Conservation (phyloP, 1,284 basidiomycete species). For the Trichosporon sp. region DNA sequence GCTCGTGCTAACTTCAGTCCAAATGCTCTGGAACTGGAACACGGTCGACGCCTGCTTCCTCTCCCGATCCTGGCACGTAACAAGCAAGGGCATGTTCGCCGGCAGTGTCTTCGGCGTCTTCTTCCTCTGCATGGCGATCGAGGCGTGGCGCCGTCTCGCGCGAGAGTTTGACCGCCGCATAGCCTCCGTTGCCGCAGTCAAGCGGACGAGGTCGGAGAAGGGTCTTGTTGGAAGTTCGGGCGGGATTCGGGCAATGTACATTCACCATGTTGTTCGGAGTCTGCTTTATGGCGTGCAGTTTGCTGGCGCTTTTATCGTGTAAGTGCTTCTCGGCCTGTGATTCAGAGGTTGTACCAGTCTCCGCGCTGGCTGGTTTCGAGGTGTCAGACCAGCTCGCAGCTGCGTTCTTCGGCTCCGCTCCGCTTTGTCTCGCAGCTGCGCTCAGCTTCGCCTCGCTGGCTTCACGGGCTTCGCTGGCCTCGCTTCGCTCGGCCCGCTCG, state of each 20-base stretch:
- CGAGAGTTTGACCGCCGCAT: conserved; percentile 48
- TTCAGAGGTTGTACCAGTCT: too few species aligned
- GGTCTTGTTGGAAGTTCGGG: background rate
- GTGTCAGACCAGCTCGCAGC: background rate
- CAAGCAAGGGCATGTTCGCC: conserved; percentile 42
- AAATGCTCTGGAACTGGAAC: conserved; percentile 49
- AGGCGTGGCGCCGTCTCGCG: conserved; percentile 41
- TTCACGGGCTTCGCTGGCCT: too few species aligned
- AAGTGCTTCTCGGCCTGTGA: too few species aligned
- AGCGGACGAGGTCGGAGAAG: background rate
- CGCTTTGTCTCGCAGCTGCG: too few species aligned
- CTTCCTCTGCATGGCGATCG: conserved; percentile 46
- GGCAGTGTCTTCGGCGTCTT: conserved; percentile 48
- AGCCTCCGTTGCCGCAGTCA: conserved; percentile 8
- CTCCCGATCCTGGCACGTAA: conserved; percentile 43
- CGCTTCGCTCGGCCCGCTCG: background rate
- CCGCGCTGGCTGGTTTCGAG: too few species aligned
- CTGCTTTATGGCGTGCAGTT: conserved; percentile 45
- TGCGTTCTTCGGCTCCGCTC: too few species aligned
- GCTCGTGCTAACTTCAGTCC: conserved; percentile 22
- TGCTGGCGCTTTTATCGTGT: conserved; percentile 44
- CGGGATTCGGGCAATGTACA: conserved; percentile 17
- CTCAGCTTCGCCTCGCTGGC: background rate
- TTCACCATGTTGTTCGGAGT: conserved; percentile 44
- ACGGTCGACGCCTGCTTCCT: conserved; percentile 49